Evolutionary conservation across 129 eudicot genomes (phyloP), one percentile per base, ranked within the genome.

Genomic region (Helichrysum umbraculigerum): DNA sequence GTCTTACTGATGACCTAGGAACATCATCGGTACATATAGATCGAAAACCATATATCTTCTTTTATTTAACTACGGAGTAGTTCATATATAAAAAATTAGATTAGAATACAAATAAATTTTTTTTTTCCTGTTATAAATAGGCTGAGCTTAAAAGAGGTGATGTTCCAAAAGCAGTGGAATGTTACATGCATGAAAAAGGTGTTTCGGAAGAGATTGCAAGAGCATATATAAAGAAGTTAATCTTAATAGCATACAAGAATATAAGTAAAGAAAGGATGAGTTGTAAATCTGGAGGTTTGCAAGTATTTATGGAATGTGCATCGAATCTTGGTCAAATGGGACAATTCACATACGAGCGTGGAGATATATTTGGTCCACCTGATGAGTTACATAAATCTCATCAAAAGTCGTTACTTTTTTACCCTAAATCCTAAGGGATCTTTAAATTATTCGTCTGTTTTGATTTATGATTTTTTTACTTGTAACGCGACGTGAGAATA

Each of bases 121-220:
- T 25, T 25, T 25, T 25, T 1, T 19, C 52, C 15, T 58, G 29
- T 75, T 37, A 68, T 59, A 20, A 54, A 19, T 28, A 85, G 94
- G 81, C 79, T 1, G 90, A 88, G 76, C 22, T 76, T 72, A 61
- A 75, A 71, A 81, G 88, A 82, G 94, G 94, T 0, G 94, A 88
- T 20, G 75, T 72, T 16, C 87, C 88, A 2, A 84, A 83, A 74
- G 78, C 87, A 34, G 32, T 84, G 28, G 71, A 88, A 57, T 86
- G 94, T 9, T 81, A 84, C 88, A 88, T 84, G 90, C 82, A 88
- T 34, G 93, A 88, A 33, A 86, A 37, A 0, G 88, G 90, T 69
- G 82, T 39, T 63, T 44, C 81, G 5, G 76, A 80, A 56, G 84
- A 84, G 63, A 71, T 81, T 54, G 91, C 95, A 0, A 50, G 70